phyloP scores from a whole-genome alignment of 768 basidiomycete genomes.

The Ephemerocybe angulata region DNA sequence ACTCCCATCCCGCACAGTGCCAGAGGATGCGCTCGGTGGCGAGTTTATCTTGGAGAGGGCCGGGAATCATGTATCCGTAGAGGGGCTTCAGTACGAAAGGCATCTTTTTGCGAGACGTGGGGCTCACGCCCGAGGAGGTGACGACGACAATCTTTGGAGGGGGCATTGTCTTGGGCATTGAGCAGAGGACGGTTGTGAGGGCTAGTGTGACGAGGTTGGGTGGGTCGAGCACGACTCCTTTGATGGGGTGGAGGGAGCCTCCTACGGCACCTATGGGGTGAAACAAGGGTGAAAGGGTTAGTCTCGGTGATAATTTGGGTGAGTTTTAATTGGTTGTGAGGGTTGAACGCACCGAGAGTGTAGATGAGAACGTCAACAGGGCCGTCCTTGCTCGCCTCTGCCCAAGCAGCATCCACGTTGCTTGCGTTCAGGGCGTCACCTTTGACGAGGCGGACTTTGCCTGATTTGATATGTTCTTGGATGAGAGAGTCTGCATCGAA shows the following conservation, averaged over 20 bases:
- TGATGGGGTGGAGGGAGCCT: conserved; percentile 32
- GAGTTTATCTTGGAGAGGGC: conserved; percentile 58
- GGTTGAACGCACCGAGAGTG: conserved; percentile 42
- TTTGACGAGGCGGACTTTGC: conserved; percentile 50
- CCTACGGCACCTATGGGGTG: conserved; percentile 42
- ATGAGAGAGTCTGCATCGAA: conserved; percentile 55
- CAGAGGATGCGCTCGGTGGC: conserved; percentile 51
- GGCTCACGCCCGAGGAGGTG: conserved; percentile 51
- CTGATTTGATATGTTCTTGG: conserved; percentile 46
- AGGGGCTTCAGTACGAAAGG: conserved; percentile 47
- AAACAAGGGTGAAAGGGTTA: neutral
- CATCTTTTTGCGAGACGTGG: conserved; percentile 38
- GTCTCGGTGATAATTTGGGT: neutral
- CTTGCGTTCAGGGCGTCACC: conserved; percentile 57
- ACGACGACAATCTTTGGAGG: conserved; percentile 39
- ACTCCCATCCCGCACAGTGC: conserved; percentile 47
- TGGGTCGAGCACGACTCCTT: conserved; percentile 48
- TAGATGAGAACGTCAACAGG: conserved; percentile 55
- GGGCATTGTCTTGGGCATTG: conserved; percentile 47
- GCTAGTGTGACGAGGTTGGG: conserved; percentile 56
- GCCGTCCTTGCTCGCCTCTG: conserved; percentile 32
- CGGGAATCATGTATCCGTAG: conserved; percentile 41
- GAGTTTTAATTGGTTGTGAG: neutral
- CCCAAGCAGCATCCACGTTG: conserved; percentile 54
- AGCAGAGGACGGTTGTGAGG: conserved; percentile 53